A percentile compares a stretch with the other conserved stretches of the same genome.
Conservation (phyloP, 768 basidiomycete genomes). For the Polyporus arcularius region DNA sequence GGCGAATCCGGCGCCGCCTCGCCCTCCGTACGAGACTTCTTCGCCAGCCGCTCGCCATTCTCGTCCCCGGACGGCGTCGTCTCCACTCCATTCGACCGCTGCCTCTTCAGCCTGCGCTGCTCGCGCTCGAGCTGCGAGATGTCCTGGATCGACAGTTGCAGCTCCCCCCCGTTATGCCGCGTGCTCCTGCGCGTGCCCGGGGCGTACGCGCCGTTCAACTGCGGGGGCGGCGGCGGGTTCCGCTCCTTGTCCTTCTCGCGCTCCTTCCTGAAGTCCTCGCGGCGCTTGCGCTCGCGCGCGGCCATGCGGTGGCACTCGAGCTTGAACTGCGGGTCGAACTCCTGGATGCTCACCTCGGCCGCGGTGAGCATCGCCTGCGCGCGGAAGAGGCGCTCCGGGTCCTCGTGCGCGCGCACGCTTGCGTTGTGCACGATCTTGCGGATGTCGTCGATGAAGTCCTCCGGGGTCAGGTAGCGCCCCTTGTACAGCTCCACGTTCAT, state of each 20-base stretch:
- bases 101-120: slow-evolving; percentile 71
- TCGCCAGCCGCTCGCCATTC: slow-evolving; percentile 49
- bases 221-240: slow-evolving; percentile 15
- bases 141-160: slow-evolving; percentile 74
- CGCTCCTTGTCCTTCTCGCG: slow-evolving; percentile 35
- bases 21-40: slow-evolving; percentile 40
- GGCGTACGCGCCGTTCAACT: slow-evolving; percentile 36
- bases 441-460: slow-evolving; percentile 84
- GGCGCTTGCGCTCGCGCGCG: slow-evolving; percentile 65
- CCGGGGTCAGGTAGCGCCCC: slow-evolving; percentile 82
- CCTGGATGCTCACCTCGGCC: slow-evolving; percentile 81
- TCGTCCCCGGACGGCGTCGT: slow-evolving; percentile 58
- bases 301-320: slow-evolving; percentile 91
- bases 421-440: slow-evolving; percentile 81
- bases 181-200: slow-evolving; percentile 70
- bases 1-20: slow-evolving; percentile 22
- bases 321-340: slow-evolving; percentile 77
- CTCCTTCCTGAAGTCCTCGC: slow-evolving; percentile 45
- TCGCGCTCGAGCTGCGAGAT: slow-evolving; percentile 72
- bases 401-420: slow-evolving; percentile 53
- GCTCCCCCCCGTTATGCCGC: slow-evolving; percentile 69
- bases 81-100: slow-evolving; percentile 57
- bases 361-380: slow-evolving; percentile 91
- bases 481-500: slow-evolving; percentile 87
- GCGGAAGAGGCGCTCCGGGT: slow-evolving; percentile 74